phyloP scores from a whole-genome alignment of 495 filamentous ascomycete genomes.

The Melanomma pulvis-pyrius region DNA sequence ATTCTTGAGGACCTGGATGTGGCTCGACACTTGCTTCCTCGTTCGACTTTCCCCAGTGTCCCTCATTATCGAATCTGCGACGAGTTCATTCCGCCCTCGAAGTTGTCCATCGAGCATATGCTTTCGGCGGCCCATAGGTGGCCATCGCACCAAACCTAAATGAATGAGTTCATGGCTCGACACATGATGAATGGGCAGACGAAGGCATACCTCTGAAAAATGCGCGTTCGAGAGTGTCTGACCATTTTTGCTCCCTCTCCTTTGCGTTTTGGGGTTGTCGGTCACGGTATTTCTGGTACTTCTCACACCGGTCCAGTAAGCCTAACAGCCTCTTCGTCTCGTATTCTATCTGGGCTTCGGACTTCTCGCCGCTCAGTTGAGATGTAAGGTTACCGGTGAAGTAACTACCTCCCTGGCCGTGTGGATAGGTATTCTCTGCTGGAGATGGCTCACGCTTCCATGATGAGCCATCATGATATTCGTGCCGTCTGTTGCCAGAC shows the following conservation, averaged over 20 bases:
- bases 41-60: slow-evolving; percentile 65
- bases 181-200: background rate
- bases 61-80: slow-evolving; percentile 77
- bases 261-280: slow-evolving; percentile 59
- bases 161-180: background rate
- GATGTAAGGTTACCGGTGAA: slow-evolving; percentile 17
- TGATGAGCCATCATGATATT: background rate
- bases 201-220: slow-evolving; percentile 79
- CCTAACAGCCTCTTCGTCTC: slow-evolving; percentile 37
- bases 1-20: slow-evolving; percentile 93
- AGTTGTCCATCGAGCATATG: slow-evolving; percentile 68
- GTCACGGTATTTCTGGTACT: slow-evolving; percentile 70
- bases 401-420: slow-evolving; percentile 9
- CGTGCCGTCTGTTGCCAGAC: slow-evolving; percentile 43
- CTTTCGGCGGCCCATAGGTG: slow-evolving; percentile 81
- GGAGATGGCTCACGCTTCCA: slow-evolving; percentile 32
- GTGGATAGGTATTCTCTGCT: slow-evolving; percentile 17
- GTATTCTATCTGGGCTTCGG: slow-evolving; percentile 30
- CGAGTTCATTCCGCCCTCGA: slow-evolving; percentile 88
- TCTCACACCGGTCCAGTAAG: slow-evolving; percentile 45
- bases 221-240: slow-evolving; percentile 78
- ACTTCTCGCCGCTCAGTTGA: slow-evolving; percentile 19
- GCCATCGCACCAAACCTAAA: slow-evolving; percentile 78
- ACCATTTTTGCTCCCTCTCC: slow-evolving; percentile 67
- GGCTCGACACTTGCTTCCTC: slow-evolving; percentile 93